Percentiles rank a stretch among this genome's conserved stretches.
These are phyloP conservation scores for Fusarium penzigii DNA, from an alignment of 2,329 filamentous ascomycete species.

Conservation along the genomic window DNA sequence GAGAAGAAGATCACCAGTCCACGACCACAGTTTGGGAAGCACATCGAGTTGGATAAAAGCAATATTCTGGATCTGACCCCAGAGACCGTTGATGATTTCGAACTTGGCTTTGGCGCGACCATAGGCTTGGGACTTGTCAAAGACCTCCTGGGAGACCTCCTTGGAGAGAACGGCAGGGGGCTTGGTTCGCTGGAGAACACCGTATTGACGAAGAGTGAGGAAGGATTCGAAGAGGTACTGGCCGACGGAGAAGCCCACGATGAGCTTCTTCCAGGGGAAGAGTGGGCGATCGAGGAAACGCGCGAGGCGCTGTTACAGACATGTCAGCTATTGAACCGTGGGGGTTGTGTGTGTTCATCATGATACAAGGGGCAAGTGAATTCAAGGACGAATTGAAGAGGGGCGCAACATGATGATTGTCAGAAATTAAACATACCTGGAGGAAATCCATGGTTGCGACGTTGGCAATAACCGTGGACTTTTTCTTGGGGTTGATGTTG, in stretches of 20 bases:
- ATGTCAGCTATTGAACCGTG: constrained; percentile 16
- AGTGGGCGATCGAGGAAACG: constrained; percentile 84
- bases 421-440: constrained; percentile 36
- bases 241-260: constrained; percentile 89
- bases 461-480: constrained; percentile 20
- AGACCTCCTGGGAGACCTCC: constrained; percentile 86
- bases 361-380: background rate
- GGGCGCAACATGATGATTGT: background rate
- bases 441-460: constrained; percentile 47
- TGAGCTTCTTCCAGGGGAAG: constrained; percentile 97
- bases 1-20: constrained; percentile 74
- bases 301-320: constrained; percentile 65
- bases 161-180: constrained; percentile 84
- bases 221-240: constrained; percentile 91
- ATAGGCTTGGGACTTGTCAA: constrained; percentile 95
- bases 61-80: constrained; percentile 84
- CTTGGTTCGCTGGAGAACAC: constrained; percentile 75
- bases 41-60: constrained; percentile 88
- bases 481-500: constrained; percentile 18
- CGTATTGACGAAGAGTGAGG: constrained; percentile 87
- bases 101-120: constrained; percentile 95
- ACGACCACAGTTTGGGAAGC: constrained; percentile 85
- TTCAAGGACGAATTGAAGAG: background rate
- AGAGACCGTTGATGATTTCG: constrained; percentile 77
- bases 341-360: background rate